These are phyloP conservation scores for Stagonosporopsis vannaccii DNA, from an alignment of 2,329 filamentous ascomycete genomes.

Conservation along the genomic window DNA sequence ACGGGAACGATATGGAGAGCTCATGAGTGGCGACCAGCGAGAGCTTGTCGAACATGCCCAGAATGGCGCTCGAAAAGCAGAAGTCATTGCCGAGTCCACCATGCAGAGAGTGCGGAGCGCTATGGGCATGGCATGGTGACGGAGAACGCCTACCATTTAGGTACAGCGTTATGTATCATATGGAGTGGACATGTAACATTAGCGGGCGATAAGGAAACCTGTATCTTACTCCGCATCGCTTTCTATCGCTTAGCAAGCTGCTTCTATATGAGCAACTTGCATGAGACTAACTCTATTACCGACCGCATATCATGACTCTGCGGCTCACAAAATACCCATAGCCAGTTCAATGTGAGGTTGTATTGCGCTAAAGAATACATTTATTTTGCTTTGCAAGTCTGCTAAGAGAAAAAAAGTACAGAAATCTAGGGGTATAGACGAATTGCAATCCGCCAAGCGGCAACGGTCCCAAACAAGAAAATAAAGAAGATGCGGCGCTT, in stretches of 20 bases:
- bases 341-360: no score
- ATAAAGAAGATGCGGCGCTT: no score
- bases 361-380: no score
- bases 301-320: no score
- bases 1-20: conserved; percentile 62
- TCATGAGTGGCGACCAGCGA: conserved; percentile 59
- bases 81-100: conserved; percentile 63
- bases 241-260: no score
- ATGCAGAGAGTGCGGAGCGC: conserved; percentile 47
- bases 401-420: background rate
- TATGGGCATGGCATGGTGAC: conserved; percentile 30
- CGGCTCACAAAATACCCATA: background rate
- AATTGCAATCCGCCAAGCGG: background rate
- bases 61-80: conserved; percentile 68
- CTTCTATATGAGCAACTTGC: no score
- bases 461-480: background rate
- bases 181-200: background rate
- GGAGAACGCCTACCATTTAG: background rate
- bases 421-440: conserved; percentile 7
- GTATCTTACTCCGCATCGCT: no score
- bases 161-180: background rate
- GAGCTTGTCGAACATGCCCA: conserved; percentile 66
- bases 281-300: no score
- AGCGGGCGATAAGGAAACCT: no score
- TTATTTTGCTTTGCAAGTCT: background rate